A percentile compares a stretch with the other conserved stretches of the same genome.
phyloP scores from a whole-genome alignment of 2,329 filamentous ascomycete species.

The Aureobasidium namibiae region DNA sequence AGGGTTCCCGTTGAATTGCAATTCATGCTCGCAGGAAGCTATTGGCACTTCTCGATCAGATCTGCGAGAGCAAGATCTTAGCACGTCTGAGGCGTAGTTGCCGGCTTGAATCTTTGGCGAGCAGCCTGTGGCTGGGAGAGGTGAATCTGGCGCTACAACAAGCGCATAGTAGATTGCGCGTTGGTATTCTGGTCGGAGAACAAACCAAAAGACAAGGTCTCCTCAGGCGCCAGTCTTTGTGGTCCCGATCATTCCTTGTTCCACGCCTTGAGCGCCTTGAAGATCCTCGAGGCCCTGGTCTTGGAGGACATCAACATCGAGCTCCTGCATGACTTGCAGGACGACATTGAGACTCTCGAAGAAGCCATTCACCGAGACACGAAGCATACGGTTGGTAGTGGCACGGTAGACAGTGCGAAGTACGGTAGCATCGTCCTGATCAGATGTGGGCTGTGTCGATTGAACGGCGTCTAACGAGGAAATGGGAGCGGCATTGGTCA shows the following conservation, averaged over 20 bases:
- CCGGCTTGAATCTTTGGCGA: background rate
- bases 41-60: background rate
- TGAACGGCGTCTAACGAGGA: constrained; percentile 13
- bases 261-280: constrained; percentile 31
- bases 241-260: constrained; percentile 28
- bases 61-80: background rate
- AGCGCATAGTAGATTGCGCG: background rate
- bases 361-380: constrained; percentile 92
- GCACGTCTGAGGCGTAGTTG: background rate
- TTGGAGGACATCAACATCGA: constrained; percentile 75
- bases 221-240: constrained; percentile 16
- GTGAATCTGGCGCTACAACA: background rate
- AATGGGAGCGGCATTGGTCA: constrained; percentile 15
- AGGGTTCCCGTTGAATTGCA: background rate
- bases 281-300: constrained; percentile 33
- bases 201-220: background rate
- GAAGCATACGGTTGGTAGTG: constrained; percentile 91
- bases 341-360: constrained; percentile 84
- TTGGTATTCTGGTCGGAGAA: background rate
- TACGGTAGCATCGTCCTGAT: constrained; percentile 38
- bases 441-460: background rate
- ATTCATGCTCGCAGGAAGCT: background rate
- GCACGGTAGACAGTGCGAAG: constrained; percentile 73
- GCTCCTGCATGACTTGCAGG: constrained; percentile 78
- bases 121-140: background rate